phyloP scores from a whole-genome alignment of 495 filamentous ascomycete species.

The Aspergillus conjunctus region DNA sequence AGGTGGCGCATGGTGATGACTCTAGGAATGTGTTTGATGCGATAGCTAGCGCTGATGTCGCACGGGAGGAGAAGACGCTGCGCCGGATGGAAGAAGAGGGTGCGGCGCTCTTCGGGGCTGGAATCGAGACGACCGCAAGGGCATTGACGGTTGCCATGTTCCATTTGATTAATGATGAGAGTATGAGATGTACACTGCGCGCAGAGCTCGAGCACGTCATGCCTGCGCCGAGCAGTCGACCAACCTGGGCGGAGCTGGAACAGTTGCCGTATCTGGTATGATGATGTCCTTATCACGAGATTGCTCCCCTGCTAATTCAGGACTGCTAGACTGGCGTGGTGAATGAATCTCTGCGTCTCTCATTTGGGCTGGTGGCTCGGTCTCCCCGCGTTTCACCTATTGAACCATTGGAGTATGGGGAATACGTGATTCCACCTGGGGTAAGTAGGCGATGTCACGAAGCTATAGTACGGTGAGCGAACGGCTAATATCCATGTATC shows the following conservation, averaged over 20 bases:
- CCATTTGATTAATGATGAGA: constrained; percentile 33
- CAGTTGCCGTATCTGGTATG: constrained; percentile 47
- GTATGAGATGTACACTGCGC: constrained; percentile 21
- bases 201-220: constrained; percentile 32
- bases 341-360: constrained; percentile 45
- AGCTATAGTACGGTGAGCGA: background rate
- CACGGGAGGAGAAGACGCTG: constrained; percentile 25
- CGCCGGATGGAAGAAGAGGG: constrained; percentile 37
- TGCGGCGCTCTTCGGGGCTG: constrained; percentile 31
- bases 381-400: constrained; percentile 34
- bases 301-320: background rate
- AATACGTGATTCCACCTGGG: constrained; percentile 28
- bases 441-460: constrained; percentile 23
- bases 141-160: constrained; percentile 31
- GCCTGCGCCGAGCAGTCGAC: constrained; percentile 20
- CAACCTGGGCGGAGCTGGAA: constrained; percentile 37
- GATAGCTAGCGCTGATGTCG: background rate
- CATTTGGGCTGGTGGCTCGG: constrained; percentile 25
- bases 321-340: constrained; percentile 36
- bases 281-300: background rate
- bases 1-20: background rate
- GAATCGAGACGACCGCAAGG: constrained; percentile 39
- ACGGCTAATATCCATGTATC: background rate
- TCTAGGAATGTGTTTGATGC: background rate
- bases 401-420: constrained; percentile 33